Percentiles rank a stretch among this genome's conserved stretches.
phyloP scores from a whole-genome alignment of 345 rosid genomes.

The Syzygium oleosum region DNA sequence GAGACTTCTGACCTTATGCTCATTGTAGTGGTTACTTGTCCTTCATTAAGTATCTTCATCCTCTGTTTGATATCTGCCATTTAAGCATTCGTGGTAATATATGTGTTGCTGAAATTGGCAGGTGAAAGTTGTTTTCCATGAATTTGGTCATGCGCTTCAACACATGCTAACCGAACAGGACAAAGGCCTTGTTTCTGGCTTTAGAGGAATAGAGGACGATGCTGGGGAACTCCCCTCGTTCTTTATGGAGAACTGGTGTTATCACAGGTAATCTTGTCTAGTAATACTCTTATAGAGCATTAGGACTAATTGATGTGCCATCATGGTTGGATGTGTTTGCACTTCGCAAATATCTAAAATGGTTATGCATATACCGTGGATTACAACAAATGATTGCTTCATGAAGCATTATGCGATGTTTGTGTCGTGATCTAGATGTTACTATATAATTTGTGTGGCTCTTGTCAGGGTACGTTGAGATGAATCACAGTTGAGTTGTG shows the following conservation, averaged over 20 bases:
- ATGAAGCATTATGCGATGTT: background rate
- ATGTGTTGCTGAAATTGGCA: constrained; percentile 8
- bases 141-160: constrained; percentile 94
- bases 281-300: background rate
- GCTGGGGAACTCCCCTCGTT: constrained; percentile 92
- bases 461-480: background rate
- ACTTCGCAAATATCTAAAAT: no score
- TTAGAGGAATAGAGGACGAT: constrained; percentile 82
- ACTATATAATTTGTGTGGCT: background rate
- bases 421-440: background rate
- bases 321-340: background rate
- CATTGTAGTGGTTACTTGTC: background rate
- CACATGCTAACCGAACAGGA: constrained; percentile 86
- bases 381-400: background rate
- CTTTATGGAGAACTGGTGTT: constrained; percentile 97
- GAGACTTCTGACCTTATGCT: background rate
- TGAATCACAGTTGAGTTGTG: background rate
- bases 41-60: background rate
- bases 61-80: background rate
- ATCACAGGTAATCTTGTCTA: constrained; percentile 48
- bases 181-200: constrained; percentile 80
- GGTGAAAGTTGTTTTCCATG: constrained; percentile 92
- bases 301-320: background rate
- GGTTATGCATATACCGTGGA: background rate
- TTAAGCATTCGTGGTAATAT: background rate